phyloP scores from a whole-genome alignment of 345 rosid species.

The Ceriops decandra region DNA sequence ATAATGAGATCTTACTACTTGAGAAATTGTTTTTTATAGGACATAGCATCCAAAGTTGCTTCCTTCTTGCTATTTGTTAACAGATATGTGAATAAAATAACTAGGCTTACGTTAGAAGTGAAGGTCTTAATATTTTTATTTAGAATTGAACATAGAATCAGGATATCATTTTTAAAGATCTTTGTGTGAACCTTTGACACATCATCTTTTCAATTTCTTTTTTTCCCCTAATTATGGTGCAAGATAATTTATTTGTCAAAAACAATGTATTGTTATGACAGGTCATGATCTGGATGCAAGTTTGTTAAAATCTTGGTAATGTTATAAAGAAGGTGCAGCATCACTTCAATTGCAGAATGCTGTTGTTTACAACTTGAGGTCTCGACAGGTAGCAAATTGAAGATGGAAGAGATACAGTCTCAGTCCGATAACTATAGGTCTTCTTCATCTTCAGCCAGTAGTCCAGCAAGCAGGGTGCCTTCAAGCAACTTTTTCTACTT shows the following conservation, averaged over 20 bases:
- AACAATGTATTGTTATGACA: too few relatives aligned
- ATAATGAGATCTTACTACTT: too few relatives aligned
- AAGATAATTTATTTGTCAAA: background rate
- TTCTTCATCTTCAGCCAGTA: constrained; percentile 94
- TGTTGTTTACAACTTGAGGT: constrained; percentile 16
- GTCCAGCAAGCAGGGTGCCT: constrained; percentile 94
- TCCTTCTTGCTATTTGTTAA: too few relatives aligned
- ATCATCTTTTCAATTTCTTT: too few relatives aligned
- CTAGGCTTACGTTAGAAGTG: too few relatives aligned
- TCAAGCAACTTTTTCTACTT: constrained; percentile 93
- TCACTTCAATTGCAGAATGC: constrained; percentile 8
- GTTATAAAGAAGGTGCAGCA: constrained; percentile 12
- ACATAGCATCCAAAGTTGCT: too few relatives aligned
- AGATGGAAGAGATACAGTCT: constrained; percentile 96
- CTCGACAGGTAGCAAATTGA: constrained; percentile 20
- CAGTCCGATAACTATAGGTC: constrained; percentile 94
- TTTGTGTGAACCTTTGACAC: background rate
- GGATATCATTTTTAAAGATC: background rate
- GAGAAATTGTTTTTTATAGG: too few relatives aligned
- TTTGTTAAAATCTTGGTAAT: background rate
- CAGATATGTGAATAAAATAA: too few relatives aligned
- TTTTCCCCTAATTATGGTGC: too few relatives aligned
- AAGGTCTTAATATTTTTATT: background rate
- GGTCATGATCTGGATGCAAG: background rate
- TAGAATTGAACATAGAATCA: background rate